phyloP scores from a whole-genome alignment of 495 filamentous ascomycete species.

The Rhypophila decipiens region DNA sequence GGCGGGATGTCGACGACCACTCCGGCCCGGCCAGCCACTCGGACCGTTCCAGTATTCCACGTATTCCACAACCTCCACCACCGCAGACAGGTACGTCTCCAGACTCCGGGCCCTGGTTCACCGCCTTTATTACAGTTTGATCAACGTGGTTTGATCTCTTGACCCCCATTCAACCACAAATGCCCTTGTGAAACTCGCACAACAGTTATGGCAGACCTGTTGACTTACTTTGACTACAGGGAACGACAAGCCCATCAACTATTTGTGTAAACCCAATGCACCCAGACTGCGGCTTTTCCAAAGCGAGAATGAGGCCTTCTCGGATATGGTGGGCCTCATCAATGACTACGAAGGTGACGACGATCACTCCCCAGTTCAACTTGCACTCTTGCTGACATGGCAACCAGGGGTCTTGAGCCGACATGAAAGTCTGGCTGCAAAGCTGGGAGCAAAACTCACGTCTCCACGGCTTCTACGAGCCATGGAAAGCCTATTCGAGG shows the following conservation, averaged over 20 bases:
- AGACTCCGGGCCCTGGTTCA: too few species aligned
- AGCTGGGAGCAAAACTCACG: constrained; percentile 75
- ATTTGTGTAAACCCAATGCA: constrained; percentile 45
- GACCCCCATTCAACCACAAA: too few species aligned
- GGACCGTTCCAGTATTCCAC: too few species aligned
- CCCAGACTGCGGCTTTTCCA: constrained; percentile 40
- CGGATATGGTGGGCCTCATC: constrained; percentile 55
- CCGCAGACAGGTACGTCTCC: constrained; percentile 35
- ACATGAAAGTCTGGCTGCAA: constrained; percentile 79
- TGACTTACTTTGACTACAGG: constrained; percentile 14
- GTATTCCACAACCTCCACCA: constrained; percentile 39
- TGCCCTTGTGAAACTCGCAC: too few species aligned
- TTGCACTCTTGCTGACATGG: too few species aligned
- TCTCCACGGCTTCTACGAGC: constrained; percentile 78
- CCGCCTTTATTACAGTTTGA: too few species aligned
- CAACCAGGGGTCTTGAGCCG: constrained; percentile 64
- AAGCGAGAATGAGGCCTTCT: constrained; percentile 37
- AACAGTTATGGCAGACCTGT: too few species aligned
- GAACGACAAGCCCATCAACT: constrained; percentile 69
- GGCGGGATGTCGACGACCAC: constrained; percentile 34
- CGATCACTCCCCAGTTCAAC: too few species aligned
- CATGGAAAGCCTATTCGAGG: constrained; percentile 81
- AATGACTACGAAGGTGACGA: constrained; percentile 68
- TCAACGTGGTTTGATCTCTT: not conserved
- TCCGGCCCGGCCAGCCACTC: constrained; percentile 22